Conservation (phyloP, 2,329 filamentous ascomycete species). For the Knoxdaviesia capensis region DNA sequence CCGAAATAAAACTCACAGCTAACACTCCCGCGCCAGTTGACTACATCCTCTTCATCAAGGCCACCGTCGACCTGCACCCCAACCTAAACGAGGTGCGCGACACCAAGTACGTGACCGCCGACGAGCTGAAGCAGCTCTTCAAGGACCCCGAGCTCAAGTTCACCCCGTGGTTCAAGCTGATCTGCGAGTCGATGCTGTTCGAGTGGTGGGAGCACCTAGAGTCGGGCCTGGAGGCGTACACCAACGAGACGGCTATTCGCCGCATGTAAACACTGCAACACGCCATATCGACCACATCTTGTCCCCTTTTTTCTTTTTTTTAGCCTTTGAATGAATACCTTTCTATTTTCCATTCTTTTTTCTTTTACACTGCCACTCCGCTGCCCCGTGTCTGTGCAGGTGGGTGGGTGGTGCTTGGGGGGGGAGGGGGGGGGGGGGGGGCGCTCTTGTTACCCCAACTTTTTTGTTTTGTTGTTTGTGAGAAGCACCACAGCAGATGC, state of each 20-base stretch:
- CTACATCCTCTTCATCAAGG: constrained; percentile 97
- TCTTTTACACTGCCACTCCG: background rate
- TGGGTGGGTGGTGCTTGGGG: background rate
- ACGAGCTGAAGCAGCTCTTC: constrained; percentile 73
- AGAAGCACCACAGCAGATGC: no score
- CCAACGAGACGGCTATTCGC: constrained; percentile 69
- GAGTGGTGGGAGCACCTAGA: constrained; percentile 91
- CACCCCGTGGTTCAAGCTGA: constrained; percentile 98
- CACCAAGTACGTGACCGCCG: constrained; percentile 63
- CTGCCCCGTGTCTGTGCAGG: background rate
- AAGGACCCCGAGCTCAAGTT: constrained; percentile 62
- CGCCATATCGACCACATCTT: constrained; percentile 1
- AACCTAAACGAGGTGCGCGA: constrained; percentile 83
- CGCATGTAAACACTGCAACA: constrained; percentile 38
- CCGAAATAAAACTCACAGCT: background rate
- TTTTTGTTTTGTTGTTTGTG: background rate
- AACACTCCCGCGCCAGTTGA: constrained; percentile 41
- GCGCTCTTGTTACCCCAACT: background rate
- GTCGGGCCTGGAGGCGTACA: constrained; percentile 62
- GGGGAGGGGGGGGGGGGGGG: background rate
- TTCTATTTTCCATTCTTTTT: background rate
- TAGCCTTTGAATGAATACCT: background rate
- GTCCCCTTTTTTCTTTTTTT: background rate
- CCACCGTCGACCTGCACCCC: constrained; percentile 62
- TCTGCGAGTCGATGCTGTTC: constrained; percentile 93